Base-by-base conservation (phyloP, 495 filamentous ascomycete species). In the Xylaria intraflava region DNA sequence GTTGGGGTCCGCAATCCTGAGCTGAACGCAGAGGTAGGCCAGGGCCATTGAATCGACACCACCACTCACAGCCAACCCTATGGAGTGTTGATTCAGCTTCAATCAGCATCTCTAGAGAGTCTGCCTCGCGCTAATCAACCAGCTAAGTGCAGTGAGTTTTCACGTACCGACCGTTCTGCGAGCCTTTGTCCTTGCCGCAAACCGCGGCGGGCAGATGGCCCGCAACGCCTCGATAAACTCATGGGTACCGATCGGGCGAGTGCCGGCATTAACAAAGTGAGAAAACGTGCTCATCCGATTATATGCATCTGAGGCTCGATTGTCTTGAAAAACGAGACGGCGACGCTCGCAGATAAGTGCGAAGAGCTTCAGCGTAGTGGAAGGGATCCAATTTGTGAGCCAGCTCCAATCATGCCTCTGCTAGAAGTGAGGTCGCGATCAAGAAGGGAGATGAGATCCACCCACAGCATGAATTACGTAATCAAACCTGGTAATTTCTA, bases 31-130 rank as follows among this genome's bases (percentile, higher is more conserved):
- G n/a, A 97, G 77, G 51, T 71, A 78, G 38, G 90, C 89, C 33
- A 98, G 72, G 19, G 91, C 92, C 90, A 96, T 98, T 4, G 93
- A 97, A 62, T 98, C 93, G 12, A 93, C 87, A 14, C 93, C 93
- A 6, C 93, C 93, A 65, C 92, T 96, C 42, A 97, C 72, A 10
- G 92, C 92, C 24, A 96, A 71, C 51, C 80, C 92, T 94, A 58
- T 1, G 10, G 12, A 20, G 35, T 38, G 2, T 38, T 38, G 35
- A 38, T 38, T 38, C 35, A 9, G n/a, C 35, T 38, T 11, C 31
- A 19, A 38, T 38, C 17, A 38, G 35, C 10, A 17, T 16, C 35
- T 12, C 4, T 12, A 8, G 2, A 33, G 5, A 33, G 8, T 8
- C 11, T 2, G 11, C 14, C 11, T 6, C 31, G 6, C 10, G 7